These are phyloP conservation scores for Nothophytophthora sp. DNA, from an alignment of 352 stramenopile genomes.

Conservation along the genomic window DNA sequence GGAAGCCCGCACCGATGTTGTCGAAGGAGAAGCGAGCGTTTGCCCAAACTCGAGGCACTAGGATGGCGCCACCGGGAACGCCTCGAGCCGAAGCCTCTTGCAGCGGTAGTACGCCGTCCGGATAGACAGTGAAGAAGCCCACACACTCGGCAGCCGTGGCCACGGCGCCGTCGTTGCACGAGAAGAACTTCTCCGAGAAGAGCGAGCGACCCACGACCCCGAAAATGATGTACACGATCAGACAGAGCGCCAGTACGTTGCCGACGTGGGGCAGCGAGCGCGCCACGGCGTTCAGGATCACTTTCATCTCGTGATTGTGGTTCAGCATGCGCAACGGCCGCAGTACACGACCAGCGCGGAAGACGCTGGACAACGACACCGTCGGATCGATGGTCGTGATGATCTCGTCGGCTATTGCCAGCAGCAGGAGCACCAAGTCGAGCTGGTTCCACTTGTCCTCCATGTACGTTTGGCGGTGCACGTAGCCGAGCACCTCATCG, in stretches of 20 bases:
- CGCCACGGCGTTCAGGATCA: conserved; percentile 67
- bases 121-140: conserved; percentile 51
- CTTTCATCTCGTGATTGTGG: conserved; percentile 80
- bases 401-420: conserved; percentile 59
- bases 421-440: conserved; percentile 56
- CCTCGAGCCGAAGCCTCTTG: conserved; percentile 49
- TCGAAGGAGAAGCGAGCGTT: conserved; percentile 82
- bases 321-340: conserved; percentile 72
- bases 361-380: conserved; percentile 52
- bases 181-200: conserved; percentile 69
- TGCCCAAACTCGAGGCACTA: conserved; percentile 64
- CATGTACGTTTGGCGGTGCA: conserved; percentile 70
- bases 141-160: conserved; percentile 43
- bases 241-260: conserved; percentile 71
- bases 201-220: conserved; percentile 66
- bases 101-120: conserved; percentile 45
- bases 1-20: conserved; percentile 63
- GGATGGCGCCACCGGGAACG: conserved; percentile 36
- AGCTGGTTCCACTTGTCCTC: conserved; percentile 81
- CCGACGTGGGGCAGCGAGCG: conserved; percentile 70
- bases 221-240: conserved; percentile 83
- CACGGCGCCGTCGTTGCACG: conserved; percentile 57
- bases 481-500: conserved; percentile 66
- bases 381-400: conserved; percentile 44
- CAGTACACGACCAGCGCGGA: conserved; percentile 67